Conservation (phyloP, 208 protist genomes). For the Trypanosoma lewisi region DNA sequence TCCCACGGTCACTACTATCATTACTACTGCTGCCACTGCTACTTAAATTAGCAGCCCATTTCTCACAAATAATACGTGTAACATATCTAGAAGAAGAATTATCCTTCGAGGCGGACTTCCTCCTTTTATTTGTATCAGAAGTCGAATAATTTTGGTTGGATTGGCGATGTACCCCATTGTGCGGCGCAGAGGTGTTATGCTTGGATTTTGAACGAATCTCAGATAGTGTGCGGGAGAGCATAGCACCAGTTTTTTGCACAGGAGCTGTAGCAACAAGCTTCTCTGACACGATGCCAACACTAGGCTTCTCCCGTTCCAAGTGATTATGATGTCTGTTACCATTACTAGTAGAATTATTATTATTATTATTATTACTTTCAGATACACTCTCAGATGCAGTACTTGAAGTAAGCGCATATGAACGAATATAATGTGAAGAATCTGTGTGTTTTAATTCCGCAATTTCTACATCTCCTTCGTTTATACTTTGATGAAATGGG, state of each 20-base stretch:
- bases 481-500: constrained; percentile 1
- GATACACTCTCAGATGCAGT: background rate
- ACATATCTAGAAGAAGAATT: background rate
- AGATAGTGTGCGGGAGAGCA: constrained; percentile 12
- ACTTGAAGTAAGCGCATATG: constrained; percentile 1
- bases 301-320: background rate
- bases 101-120: background rate
- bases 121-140: too few relatives aligned
- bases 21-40: constrained; percentile 1
- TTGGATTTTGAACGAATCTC: constrained; percentile 8
- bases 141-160: too few relatives aligned
- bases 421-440: constrained; percentile 17
- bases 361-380: background rate
- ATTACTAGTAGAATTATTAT: background rate
- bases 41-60: background rate
- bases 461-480: constrained; percentile 5
- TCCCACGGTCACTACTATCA: background rate
- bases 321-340: background rate
- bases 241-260: constrained; percentile 3
- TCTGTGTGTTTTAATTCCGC: constrained; percentile 10
- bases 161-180: too few relatives aligned
- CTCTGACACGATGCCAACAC: background rate
- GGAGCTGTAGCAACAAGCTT: background rate
- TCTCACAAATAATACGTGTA: constrained; percentile 6
- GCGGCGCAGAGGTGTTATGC: background rate